A percentile compares a stretch with the other conserved stretches of the same genome.
phyloP scores from a whole-genome alignment of 1,284 basidiomycete genomes.

The Pholiota adiposa region DNA sequence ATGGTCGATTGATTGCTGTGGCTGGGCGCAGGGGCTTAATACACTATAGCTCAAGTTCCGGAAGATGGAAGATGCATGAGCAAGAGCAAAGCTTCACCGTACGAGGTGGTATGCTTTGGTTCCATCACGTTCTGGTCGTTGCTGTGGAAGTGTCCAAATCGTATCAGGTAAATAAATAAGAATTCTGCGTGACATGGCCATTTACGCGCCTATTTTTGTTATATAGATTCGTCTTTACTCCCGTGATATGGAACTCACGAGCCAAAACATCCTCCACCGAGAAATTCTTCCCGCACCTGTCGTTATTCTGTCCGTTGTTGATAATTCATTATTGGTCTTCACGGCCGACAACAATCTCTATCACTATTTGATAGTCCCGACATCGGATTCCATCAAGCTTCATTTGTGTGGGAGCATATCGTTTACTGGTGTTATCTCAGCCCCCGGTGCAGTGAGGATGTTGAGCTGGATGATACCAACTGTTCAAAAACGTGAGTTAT shows the following conservation, averaged over 20 bases:
- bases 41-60: slow-evolving; percentile 93
- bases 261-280: slow-evolving; percentile 83
- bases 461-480: slow-evolving; percentile 97
- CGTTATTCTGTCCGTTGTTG: slow-evolving; percentile 88
- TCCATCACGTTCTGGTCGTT: slow-evolving; percentile 93
- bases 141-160: slow-evolving; percentile 85
- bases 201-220: slow-evolving; percentile 4
- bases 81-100: slow-evolving; percentile 92
- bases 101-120: slow-evolving; percentile 94
- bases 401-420: slow-evolving; percentile 95
- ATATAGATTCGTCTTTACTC: slow-evolving; percentile 90
- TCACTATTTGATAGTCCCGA: slow-evolving; percentile 93
- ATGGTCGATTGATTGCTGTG: slow-evolving; percentile 92
- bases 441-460: slow-evolving; percentile 85
- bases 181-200: slow-evolving; percentile 1
- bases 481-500: slow-evolving; percentile 83
- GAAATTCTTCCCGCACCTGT: slow-evolving; percentile 82
- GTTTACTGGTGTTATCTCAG: slow-evolving; percentile 89
- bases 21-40: slow-evolving; percentile 91
- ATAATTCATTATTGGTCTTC: slow-evolving; percentile 96
- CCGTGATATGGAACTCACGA: slow-evolving; percentile 90
- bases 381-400: slow-evolving; percentile 81
- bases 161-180: slow-evolving; percentile 64
- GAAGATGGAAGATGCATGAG: slow-evolving; percentile 95
- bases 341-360: slow-evolving; percentile 95